Conservation (phyloP, 148 eudicot species). For the Fagopyrum tataricum region DNA sequence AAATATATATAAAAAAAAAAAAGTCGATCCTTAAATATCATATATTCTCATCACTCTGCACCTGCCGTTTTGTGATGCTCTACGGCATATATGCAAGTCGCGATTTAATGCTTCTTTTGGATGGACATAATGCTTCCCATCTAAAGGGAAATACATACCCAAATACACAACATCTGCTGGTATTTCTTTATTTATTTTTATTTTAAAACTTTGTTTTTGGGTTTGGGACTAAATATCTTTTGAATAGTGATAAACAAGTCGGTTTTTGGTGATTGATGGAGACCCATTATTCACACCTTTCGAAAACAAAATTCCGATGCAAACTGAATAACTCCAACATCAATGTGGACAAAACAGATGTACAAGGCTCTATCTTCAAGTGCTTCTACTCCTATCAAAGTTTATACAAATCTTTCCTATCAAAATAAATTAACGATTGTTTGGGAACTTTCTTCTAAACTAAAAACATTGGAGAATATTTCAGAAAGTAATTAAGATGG, state of each 20-base stretch:
- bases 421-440: too few relatives aligned
- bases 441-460: too few relatives aligned
- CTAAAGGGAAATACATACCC: neutral
- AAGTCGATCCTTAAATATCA: neutral
- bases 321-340: neutral
- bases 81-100: slow-evolving; percentile 1
- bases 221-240: neutral
- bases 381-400: neutral
- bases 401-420: too few relatives aligned
- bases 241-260: neutral
- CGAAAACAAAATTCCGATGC: neutral
- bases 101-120: neutral
- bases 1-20: too few relatives aligned
- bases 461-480: too few relatives aligned
- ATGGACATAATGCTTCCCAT: neutral
- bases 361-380: too few relatives aligned
- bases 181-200: too few relatives aligned
- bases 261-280: neutral
- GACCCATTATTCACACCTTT: neutral
- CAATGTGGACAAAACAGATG: neutral
- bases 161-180: neutral
- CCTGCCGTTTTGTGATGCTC: slow-evolving; percentile 2
- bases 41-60: neutral
- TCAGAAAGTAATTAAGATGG: too few relatives aligned
- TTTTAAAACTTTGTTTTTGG: too few relatives aligned